Evolutionary conservation across 768 basidiomycete genomes (phyloP), one percentile per base, ranked within the genome.

Genomic region (Leccinum longicurvipes): DNA sequence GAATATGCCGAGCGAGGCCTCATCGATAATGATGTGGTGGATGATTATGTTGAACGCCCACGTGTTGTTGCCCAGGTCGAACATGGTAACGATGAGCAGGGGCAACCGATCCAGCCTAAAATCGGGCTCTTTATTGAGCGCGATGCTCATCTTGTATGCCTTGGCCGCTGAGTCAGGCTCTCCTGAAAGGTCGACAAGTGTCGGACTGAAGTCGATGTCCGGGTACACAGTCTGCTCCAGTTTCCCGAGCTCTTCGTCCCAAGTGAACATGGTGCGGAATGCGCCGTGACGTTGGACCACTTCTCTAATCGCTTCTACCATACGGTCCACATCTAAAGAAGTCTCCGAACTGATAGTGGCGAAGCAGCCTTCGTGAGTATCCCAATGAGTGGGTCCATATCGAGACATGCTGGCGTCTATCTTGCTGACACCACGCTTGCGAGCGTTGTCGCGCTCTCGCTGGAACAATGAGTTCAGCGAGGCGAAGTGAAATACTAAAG

Each of bases 301-400:
- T 56, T 70, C 68, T 31, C 29, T 51, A 7, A 70, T 59, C 3
- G 70, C 68, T 9, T 60, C 64, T 27, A 53, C 47, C 68, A 71
- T 69, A 7, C 61, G 60, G 19, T 70, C 66, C 2, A 66, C 51
- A 41, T 69, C 70, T 36, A 71, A 53, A 8, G 68, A 29, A 2
- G 60, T 67, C 45, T 71, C 67, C 17, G 67, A 53, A 23, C 44
- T 24, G 36, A 65, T 23, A 11, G 53, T 62, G 34, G 62, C 53
- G 7, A 65, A 59, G 53, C 59, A 62, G 29, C 68, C 65, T 47
- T 70, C 68, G 17, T 70, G 68, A 4, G 68, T 68, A 39, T 68
- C 68, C 67, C 69, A 70, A 12, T 70, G 68, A 23, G 68, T 71
- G 21, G 69, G 69, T n/a, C 69, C 67, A 19, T 67, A 67, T 39